These are phyloP conservation scores for Isoetes engelmannii DNA, from an alignment of 83 land plant genomes.

Conservation along the genomic window DNA sequence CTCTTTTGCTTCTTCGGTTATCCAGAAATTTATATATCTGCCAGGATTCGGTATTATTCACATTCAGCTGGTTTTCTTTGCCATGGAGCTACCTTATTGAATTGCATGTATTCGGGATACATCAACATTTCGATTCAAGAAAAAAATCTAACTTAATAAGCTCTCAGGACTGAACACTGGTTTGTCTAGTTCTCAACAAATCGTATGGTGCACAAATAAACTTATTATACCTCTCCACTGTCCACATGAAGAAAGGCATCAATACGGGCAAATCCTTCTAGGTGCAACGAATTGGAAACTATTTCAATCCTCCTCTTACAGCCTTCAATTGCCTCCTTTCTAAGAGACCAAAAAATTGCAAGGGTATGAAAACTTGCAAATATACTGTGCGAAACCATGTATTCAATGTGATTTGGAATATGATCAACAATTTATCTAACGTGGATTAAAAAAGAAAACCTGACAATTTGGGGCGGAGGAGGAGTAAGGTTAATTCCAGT, in stretches of 20 bases:
- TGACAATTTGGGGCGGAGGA: slow-evolving; percentile 60
- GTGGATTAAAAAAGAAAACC: slow-evolving; percentile 30
- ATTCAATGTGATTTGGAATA: no score
- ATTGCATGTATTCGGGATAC: not conserved
- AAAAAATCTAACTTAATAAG: no score
- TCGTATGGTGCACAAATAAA: not conserved
- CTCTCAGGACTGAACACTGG: no score
- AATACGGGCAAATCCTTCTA: slow-evolving; percentile 86
- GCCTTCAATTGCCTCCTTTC: slow-evolving; percentile 48
- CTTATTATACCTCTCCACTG: slow-evolving; percentile 56
- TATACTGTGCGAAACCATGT: no score
- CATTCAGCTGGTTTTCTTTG: no score
- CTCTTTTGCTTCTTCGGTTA: no score
- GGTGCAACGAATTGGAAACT: slow-evolving; percentile 53
- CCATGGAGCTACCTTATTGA: no score
- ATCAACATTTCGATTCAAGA: no score
- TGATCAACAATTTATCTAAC: not conserved
- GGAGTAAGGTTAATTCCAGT: slow-evolving; percentile 87
- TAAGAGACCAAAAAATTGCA: slow-evolving; percentile 17
- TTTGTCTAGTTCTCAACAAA: no score
- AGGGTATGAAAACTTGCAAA: no score
- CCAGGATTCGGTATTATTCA: no score
- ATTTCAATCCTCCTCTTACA: slow-evolving; percentile 63
- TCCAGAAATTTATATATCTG: no score
- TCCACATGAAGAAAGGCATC: slow-evolving; percentile 80